A percentile compares a stretch with the other conserved stretches of the same genome.
phyloP scores from a whole-genome alignment of 441 rosid genomes.

The Syzygium syzygioides region DNA sequence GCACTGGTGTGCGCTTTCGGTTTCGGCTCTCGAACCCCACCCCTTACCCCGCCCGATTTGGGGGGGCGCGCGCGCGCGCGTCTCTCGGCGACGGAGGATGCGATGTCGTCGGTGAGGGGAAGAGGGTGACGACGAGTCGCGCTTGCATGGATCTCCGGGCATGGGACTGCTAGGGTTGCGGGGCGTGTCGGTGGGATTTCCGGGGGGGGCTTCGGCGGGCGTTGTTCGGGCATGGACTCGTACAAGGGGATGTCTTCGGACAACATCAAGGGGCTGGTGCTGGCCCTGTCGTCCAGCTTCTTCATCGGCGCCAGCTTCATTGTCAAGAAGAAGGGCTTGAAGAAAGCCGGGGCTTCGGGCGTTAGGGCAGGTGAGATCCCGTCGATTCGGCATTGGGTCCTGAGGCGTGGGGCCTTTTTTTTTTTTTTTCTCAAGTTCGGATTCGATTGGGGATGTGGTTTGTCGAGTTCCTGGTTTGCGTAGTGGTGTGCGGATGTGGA shows the following conservation, averaged over 20 bases:
- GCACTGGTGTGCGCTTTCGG: not conserved
- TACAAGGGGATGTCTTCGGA: constrained; percentile 23
- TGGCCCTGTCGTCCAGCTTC: constrained; percentile 46
- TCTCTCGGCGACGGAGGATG: not conserved
- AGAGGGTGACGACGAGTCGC: not conserved
- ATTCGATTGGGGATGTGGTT: not conserved
- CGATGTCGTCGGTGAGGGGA: not conserved
- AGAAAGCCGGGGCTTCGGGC: constrained; percentile 53
- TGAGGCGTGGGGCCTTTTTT: not conserved
- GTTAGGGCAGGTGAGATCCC: constrained; percentile 43
- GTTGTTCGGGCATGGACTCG: constrained; percentile 20
- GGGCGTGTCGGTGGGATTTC: not conserved
- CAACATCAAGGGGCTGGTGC: constrained; percentile 49
- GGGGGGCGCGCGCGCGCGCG: not conserved
- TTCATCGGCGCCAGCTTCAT: constrained; percentile 64
- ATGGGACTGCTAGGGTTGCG: not conserved
- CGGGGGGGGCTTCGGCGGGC: not conserved
- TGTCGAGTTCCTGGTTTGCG: not conserved
- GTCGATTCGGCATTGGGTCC: not conserved
- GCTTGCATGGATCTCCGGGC: constrained; percentile 7
- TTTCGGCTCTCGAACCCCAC: no score
- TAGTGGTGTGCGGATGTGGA: not conserved
- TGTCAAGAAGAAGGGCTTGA: constrained; percentile 41
- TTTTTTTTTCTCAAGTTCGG: not conserved
- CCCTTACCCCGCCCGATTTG: not conserved